Conservation (phyloP, 2,329 filamentous ascomycete genomes). For the Westerdykella ornata region DNA sequence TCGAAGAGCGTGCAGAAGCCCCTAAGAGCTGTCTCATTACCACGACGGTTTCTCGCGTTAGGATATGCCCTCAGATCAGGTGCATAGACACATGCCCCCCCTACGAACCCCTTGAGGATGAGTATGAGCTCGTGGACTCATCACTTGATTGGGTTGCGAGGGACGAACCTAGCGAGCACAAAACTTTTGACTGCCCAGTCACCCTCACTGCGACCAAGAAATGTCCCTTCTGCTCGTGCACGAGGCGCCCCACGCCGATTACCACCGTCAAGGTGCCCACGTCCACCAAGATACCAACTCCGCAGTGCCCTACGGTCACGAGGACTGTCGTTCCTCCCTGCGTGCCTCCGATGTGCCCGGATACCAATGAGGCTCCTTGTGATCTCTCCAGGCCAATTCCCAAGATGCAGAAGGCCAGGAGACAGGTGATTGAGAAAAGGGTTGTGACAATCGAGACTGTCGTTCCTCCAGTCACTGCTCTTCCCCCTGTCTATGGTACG, state of each 20-base stretch:
- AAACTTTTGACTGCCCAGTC: conserved; percentile 5
- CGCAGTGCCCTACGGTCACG: conserved; percentile 6
- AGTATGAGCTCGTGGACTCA: not conserved
- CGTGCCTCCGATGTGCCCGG: conserved; percentile 14
- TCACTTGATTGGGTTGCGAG: not conserved
- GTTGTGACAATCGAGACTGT: conserved; percentile 11
- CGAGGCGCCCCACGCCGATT: not conserved
- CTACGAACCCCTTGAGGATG: not conserved
- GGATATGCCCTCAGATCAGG: conserved; percentile 7
- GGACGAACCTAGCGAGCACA: conserved; percentile 3
- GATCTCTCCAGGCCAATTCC: conserved; percentile 8
- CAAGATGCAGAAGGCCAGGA: conserved; percentile 5
- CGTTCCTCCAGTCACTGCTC: conserved; percentile 1
- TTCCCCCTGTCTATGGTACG: not conserved
- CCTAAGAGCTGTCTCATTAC: conserved; percentile 7
- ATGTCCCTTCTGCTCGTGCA: conserved; percentile 9
- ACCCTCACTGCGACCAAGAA: conserved; percentile 6
- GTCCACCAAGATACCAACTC: not conserved
- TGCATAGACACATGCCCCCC: conserved; percentile 4
- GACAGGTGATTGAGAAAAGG: conserved; percentile 10
- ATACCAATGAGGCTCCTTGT: conserved; percentile 7
- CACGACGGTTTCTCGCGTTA: conserved; percentile 5
- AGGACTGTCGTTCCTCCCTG: conserved; percentile 11
- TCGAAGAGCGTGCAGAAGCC: conserved; percentile 1
- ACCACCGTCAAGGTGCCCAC: not conserved